Base-by-base conservation (phyloP, 345 rosid genomes). In the Camelina hispida region DNA sequence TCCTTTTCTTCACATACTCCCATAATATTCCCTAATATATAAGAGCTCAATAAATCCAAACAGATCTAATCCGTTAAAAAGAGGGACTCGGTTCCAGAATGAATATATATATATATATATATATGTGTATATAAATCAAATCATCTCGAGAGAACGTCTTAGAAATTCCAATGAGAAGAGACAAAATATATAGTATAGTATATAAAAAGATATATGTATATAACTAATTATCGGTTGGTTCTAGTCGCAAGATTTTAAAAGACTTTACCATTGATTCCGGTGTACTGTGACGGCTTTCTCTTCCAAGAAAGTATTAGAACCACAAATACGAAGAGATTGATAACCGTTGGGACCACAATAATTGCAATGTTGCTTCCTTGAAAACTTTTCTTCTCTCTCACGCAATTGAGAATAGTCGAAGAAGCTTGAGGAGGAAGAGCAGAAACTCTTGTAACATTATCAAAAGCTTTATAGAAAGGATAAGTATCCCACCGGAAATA, bases 401-500 rank as follows among this genome's bases (percentile, higher is more conserved):
- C 60, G 11, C 60, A 18, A 62, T 68, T 16, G 48, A 63, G 55
- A 14, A 6, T 65, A 42, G 25, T 32, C 34, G 64, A 23, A 54
- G 77, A 54, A 43, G 13, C 17, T 42, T 62, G 55, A n/a, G 51
- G 43, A 51, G 74, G 52, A 50, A 77, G 51, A 4, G 79, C 65
- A 68, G 73, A 62, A 50, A 78, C 63, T 42, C 61, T 50, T 2
- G 73, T 5, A n/a, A 37, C 66, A 52, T 50, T 59, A 10, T 66
- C 75, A 10, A 59, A 63, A 44, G 48, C 54, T 15, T 8, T 13
- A 64, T 78, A 83, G 75, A 83, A 86, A 9, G 69, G 60, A 75
- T 69, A 76, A 73, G 81, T n/a, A 69, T 85, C 88, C 88, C 85
- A 84, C 62, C 84, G 62, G 72, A 83, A 71, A 30, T 51, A 34